Conservation (phyloP, 257 asterid species). For the Capsicum rhomboideum region DNA sequence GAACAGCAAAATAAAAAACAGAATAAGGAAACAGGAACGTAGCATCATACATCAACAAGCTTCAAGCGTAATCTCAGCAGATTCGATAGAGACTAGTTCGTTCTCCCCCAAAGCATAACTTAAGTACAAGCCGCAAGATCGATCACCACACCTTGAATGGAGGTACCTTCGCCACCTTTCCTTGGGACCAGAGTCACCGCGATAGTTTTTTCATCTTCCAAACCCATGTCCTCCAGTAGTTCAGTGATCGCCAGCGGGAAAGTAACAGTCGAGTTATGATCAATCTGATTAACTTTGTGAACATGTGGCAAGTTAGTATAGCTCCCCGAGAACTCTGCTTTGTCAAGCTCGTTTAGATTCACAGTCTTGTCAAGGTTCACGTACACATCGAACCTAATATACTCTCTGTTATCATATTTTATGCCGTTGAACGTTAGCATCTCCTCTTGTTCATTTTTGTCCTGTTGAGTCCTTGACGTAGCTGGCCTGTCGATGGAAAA, state of each 20-base stretch:
- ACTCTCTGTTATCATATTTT: constrained; percentile 12
- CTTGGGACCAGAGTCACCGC: constrained; percentile 7
- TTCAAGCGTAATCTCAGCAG: background rate
- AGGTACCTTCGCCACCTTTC: background rate
- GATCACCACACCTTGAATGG: background rate
- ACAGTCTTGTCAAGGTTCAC: constrained; percentile 43
- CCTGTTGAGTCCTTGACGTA: background rate
- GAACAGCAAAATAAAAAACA: background rate
- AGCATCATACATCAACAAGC: background rate
- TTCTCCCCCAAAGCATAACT: background rate
- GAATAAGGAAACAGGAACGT: background rate
- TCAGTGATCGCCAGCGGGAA: background rate
- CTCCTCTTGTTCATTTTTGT: constrained; percentile 31
- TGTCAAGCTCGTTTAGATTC: constrained; percentile 19
- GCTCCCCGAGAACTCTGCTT: constrained; percentile 42
- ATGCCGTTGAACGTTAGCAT: constrained; percentile 21
- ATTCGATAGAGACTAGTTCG: background rate
- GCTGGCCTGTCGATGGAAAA: constrained; percentile 25
- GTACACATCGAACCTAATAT: constrained; percentile 42
- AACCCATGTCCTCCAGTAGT: background rate
- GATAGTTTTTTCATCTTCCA: background rate
- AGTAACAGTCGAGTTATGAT: background rate
- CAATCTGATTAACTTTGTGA: background rate
- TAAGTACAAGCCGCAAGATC: background rate
- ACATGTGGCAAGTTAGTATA: constrained; percentile 43